Evolutionary conservation across 2,329 filamentous ascomycete genomes (phyloP).

Genomic region (Penicillium palitans): DNA sequence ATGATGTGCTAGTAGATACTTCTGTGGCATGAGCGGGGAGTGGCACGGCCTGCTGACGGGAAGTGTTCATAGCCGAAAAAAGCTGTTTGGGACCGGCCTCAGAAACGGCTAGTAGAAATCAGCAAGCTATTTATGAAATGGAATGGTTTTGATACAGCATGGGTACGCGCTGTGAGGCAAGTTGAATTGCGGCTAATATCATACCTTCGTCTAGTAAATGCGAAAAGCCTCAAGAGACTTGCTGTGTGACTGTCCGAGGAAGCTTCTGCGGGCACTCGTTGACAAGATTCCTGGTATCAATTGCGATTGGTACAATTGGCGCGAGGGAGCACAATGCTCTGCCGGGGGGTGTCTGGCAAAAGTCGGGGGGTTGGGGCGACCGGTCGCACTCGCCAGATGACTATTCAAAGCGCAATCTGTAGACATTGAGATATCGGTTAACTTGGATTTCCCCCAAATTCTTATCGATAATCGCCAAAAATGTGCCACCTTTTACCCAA

Average conservation of each 20-base stretch:
- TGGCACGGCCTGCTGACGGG: conserved; percentile 47
- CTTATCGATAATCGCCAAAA: conserved; percentile 23
- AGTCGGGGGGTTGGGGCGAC: conserved; percentile 20
- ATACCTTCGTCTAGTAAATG: conserved; percentile 48
- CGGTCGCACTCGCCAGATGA: conserved; percentile 29
- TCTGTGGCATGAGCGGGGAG: conserved; percentile 46
- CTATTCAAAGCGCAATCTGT: conserved; percentile 24
- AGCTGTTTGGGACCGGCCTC: conserved; percentile 34
- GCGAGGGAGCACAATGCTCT: conserved; percentile 26
- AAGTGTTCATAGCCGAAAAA: conserved; percentile 47
- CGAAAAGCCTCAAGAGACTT: conserved; percentile 23
- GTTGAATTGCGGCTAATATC: conserved; percentile 66
- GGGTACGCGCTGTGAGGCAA: conserved; percentile 56
- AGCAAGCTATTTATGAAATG: conserved; percentile 41
- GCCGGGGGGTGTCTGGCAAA: conserved; percentile 24
- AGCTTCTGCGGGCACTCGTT: conserved; percentile 25
- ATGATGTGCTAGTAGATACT: conserved; percentile 35
- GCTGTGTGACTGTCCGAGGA: conserved; percentile 25
- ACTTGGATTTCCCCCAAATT: conserved; percentile 7
- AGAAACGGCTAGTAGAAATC: conserved; percentile 33
- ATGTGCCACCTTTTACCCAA: conserved; percentile 18
- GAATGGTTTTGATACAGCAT: conserved; percentile 21
- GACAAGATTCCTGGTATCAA: conserved; percentile 21
- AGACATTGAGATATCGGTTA: conserved; percentile 17
- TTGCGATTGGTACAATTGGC: conserved; percentile 27